Base-by-base conservation (phyloP, 2,329 filamentous ascomycete species). In the Hortaea werneckii region DNA sequence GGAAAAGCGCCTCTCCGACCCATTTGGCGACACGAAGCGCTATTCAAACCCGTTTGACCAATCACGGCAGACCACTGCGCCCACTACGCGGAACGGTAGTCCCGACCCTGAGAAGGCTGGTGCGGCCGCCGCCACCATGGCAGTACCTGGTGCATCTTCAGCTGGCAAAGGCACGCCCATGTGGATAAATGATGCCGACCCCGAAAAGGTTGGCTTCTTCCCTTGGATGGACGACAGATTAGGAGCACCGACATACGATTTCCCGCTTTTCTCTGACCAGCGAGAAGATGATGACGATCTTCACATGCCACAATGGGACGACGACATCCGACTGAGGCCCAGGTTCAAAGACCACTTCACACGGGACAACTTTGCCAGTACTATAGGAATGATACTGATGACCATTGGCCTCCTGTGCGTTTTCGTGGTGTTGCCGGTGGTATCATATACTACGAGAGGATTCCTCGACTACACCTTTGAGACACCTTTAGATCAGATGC, bases 281-380 rank as follows among this genome's bases (percentile, higher is more conserved):
- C 65, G 69, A 41, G 75, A 78, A 54, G 66, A 67, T 27, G 75
- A 78, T 50, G 75, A 78, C 50, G 69, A 72, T 27, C 67, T 76
- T 59, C 75, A 78, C 48, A 71, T 74, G 64, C 74, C 75, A 7
- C 62, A 64, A 40, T 68, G 69, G 41, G 71, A 75, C 50, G 69
- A 74, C 44, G 72, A 75, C 48, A 62, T 67, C 47, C 59, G 53
- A 37, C 65, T 65, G 57, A 73, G 65, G 51, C 59, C 69, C 6
- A 66, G 56, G 11, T 59, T 65, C 48, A 65, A 59, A 41, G 72
- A 76, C 20, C 70, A 70, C 50, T 71, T 74, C 42, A 60, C 65
- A 6, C 63, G 62, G 40, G 65, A 66, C 9, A 68, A 66, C 42
- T 61, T 74, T 41, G 56, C 64, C 32, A 72, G 68, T 30, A 62